Evolutionary conservation across 805 yeast species (phyloP).

Genomic region (Sugiyamaella smithiae): DNA sequence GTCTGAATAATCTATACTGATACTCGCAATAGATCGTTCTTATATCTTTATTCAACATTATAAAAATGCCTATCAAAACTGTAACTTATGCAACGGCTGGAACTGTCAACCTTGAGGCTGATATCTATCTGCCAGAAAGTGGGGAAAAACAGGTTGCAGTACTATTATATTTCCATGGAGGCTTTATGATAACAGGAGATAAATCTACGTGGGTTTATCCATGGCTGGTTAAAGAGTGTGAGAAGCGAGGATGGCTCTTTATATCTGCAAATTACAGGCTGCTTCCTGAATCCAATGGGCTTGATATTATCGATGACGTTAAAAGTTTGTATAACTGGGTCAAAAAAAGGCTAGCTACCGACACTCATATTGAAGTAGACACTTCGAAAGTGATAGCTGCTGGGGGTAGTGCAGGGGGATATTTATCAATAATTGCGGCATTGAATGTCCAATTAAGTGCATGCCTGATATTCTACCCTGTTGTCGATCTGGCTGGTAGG

Average conservation of each 20-base stretch:
- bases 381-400: slow-evolving; percentile 6
- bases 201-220: slow-evolving; percentile 8
- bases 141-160: background rate
- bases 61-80: slow-evolving; percentile 2
- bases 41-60: no score
- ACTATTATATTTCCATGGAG: slow-evolving; percentile 7
- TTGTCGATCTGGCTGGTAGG: background rate
- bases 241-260: slow-evolving; percentile 3
- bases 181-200: slow-evolving; percentile 10
- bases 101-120: background rate
- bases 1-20: no score
- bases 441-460: background rate
- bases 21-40: no score
- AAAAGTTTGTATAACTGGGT: background rate
- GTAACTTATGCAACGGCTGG: background rate
- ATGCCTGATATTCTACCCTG: background rate
- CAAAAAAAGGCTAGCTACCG: background rate
- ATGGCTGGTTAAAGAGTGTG: slow-evolving; percentile 5
- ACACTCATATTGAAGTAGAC: background rate
- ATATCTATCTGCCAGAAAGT: slow-evolving; percentile 1
- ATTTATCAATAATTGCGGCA: background rate
- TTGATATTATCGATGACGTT: slow-evolving; percentile 1
- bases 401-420: slow-evolving; percentile 11
- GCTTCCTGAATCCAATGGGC: slow-evolving; percentile 2
- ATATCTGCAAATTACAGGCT: slow-evolving; percentile 8